These are phyloP conservation scores for Chytriomyces sp. DNA, from an alignment of 192 early-diverging fungal genomes.

Conservation along the genomic window DNA sequence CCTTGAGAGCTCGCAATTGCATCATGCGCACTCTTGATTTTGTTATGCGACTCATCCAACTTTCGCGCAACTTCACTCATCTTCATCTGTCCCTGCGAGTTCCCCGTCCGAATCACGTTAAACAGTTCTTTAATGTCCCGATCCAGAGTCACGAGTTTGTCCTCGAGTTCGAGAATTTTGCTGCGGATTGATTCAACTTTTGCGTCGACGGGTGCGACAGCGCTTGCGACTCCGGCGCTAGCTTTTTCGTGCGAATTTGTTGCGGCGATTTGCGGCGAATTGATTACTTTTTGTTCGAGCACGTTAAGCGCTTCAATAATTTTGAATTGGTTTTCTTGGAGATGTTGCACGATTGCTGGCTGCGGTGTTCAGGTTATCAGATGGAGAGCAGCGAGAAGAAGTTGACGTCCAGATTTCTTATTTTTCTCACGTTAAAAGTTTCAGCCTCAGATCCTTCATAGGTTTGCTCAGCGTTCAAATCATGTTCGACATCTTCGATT, in stretches of 20 bases:
- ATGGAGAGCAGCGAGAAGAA: background rate
- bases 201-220: conserved; percentile 29
- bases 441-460: conserved; percentile 10
- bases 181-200: conserved; percentile 28
- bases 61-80: conserved; percentile 24
- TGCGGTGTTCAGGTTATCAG: background rate
- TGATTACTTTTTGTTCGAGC: conserved; percentile 40
- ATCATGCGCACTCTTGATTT: conserved; percentile 23
- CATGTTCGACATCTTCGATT: conserved; percentile 36
- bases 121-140: conserved; percentile 29
- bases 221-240: background rate
- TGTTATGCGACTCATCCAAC: conserved; percentile 28
- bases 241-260: conserved; percentile 7
- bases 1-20: background rate
- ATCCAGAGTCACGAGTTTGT: conserved; percentile 26
- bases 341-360: conserved; percentile 41
- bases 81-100: conserved; percentile 17
- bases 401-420: background rate
- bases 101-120: conserved; percentile 15
- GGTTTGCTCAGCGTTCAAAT: conserved; percentile 15
- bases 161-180: conserved; percentile 29
- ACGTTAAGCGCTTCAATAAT: conserved; percentile 58
- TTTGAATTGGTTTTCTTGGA: conserved; percentile 60
- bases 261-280: conserved; percentile 22
- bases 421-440: conserved; percentile 40